Conservation (phyloP, 2,329 filamentous ascomycete species). For the Botryotinia calthae region DNA sequence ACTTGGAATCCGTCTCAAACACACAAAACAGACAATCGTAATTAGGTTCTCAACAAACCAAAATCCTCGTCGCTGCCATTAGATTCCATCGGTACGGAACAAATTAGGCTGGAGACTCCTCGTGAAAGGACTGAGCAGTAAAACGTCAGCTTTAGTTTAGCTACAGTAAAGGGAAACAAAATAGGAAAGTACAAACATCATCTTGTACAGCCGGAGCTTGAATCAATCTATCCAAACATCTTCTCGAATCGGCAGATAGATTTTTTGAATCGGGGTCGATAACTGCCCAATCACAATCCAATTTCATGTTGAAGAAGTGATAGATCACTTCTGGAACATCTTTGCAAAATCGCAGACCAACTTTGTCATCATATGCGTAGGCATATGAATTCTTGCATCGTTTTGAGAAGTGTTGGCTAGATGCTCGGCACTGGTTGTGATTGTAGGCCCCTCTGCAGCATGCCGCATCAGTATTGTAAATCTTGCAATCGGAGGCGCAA, state of each 20-base stretch:
- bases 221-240: background rate
- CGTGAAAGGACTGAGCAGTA: background rate
- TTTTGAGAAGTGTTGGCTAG: constrained; percentile 3
- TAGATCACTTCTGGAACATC: background rate
- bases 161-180: no score
- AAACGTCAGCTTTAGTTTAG: background rate
- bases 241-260: background rate
- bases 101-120: background rate
- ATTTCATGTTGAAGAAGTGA: background rate
- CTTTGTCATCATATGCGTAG: constrained; percentile 6
- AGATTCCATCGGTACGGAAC: background rate
- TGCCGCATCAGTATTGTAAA: background rate
- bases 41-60: background rate
- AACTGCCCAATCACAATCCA: constrained; percentile 1
- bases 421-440: background rate
- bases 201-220: background rate
- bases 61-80: background rate
- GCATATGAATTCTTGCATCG: background rate
- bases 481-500: background rate
- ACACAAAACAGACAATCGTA: background rate
- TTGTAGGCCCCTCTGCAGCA: background rate
- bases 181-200: background rate
- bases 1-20: background rate
- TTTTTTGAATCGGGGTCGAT: background rate
- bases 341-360: background rate